Percentiles rank a stretch among this genome's conserved stretches.
Conservation (phyloP, 108 stramenopile species). For the Nitzschia putrida region DNA sequence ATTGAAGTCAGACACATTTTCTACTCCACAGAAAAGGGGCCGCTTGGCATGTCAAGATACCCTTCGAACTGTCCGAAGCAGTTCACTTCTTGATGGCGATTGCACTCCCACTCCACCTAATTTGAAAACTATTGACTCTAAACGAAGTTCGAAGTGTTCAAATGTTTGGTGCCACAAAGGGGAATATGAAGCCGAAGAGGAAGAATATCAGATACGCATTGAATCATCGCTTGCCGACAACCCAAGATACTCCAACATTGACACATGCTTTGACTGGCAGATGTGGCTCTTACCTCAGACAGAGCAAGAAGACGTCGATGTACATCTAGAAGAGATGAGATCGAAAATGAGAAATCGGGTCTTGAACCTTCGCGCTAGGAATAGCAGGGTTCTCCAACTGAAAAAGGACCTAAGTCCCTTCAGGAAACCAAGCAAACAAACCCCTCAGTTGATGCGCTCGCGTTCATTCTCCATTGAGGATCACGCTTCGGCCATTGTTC, state of each 20-base stretch:
- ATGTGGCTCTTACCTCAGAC: conserved; percentile 20
- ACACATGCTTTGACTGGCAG: conserved; percentile 26
- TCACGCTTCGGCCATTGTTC: conserved; percentile 26
- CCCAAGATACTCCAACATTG: background rate
- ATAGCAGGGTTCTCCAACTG: conserved; percentile 25
- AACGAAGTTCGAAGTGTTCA: background rate
- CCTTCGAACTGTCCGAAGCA: conserved; percentile 9
- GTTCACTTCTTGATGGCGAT: conserved; percentile 15
- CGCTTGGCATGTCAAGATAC: background rate
- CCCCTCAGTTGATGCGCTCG: conserved; percentile 18
- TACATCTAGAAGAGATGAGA: conserved; percentile 23
- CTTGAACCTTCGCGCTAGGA: conserved; percentile 29
- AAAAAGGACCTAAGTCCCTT: conserved; percentile 41
- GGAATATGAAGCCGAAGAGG: conserved; percentile 3
- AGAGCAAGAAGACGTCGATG: conserved; percentile 3
- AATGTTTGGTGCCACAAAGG: conserved; percentile 14
- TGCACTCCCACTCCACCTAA: conserved; percentile 18
- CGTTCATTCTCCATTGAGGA: conserved; percentile 34
- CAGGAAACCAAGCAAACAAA: conserved; percentile 4
- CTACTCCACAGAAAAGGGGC: background rate
- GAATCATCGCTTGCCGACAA: background rate
- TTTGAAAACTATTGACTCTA: background rate
- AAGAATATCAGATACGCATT: background rate
- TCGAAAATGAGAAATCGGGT: conserved; percentile 29
- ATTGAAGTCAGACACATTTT: background rate